Percentiles rank a stretch among this genome's conserved stretches.
Evolutionary conservation across 371 early-diverging fungal genomes (phyloP).

Genomic region (Umbelopsis sp.): DNA sequence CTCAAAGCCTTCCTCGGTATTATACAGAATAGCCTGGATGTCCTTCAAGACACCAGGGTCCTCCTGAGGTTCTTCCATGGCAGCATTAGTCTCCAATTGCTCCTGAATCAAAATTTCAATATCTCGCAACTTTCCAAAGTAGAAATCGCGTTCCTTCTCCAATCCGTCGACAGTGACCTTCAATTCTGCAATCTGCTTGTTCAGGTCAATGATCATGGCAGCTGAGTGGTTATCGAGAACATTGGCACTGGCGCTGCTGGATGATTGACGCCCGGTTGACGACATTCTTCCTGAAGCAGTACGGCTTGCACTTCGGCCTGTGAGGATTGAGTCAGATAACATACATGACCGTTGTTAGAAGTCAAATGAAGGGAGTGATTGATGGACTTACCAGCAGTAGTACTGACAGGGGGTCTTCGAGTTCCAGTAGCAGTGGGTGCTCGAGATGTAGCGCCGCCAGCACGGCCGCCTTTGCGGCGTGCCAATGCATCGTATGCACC

Average conservation of each 20-base stretch:
- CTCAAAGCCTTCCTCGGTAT: slow-evolving; percentile 74
- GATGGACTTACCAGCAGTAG: slow-evolving; percentile 19
- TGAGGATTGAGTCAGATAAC: not conserved
- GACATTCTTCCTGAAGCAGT: slow-evolving; percentile 22
- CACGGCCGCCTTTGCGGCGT: slow-evolving; percentile 69
- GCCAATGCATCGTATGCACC: slow-evolving; percentile 82
- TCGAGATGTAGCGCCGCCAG: slow-evolving; percentile 34
- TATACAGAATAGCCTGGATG: slow-evolving; percentile 83
- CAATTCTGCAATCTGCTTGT: slow-evolving; percentile 75
- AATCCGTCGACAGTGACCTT: slow-evolving; percentile 85
- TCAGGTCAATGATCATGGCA: slow-evolving; percentile 66
- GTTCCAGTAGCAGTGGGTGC: slow-evolving; percentile 36
- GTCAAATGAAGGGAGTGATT: not conserved
- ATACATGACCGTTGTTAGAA: not conserved
- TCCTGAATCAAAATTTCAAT: slow-evolving; percentile 91
- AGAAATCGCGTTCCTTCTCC: slow-evolving; percentile 96
- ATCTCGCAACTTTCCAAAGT: slow-evolving; percentile 89
- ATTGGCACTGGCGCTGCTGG: slow-evolving; percentile 35
- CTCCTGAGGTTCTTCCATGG: slow-evolving; percentile 42
- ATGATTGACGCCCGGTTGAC: slow-evolving; percentile 31
- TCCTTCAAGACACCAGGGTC: slow-evolving; percentile 63
- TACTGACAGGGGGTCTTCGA: slow-evolving; percentile 20
- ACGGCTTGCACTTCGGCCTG: slow-evolving; percentile 39
- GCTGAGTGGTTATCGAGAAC: slow-evolving; percentile 43
- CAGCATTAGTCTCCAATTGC: slow-evolving; percentile 46